phyloP scores from a whole-genome alignment of 495 filamentous ascomycete genomes.

The Chaetomidium leptoderma region DNA sequence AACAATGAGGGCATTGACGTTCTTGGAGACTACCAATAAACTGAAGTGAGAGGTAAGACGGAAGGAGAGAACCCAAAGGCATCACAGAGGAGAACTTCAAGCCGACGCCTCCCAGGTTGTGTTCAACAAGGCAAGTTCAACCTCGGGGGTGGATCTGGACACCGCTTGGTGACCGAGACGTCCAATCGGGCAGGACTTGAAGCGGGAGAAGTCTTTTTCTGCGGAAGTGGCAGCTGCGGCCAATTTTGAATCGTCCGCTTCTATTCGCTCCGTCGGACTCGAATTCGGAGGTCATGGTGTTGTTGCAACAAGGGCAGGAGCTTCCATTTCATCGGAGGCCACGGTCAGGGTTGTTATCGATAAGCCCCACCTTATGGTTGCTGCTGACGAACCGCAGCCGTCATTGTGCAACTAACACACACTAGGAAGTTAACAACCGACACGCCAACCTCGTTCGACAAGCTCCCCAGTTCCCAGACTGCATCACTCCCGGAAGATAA shows the following conservation, averaged over 20 bases:
- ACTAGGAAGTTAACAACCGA: background rate
- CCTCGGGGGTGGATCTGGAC: too few relatives aligned
- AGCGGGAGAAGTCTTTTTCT: too few relatives aligned
- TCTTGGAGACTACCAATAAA: too few relatives aligned
- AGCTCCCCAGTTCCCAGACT: background rate
- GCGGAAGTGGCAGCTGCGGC: too few relatives aligned
- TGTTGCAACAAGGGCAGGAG: too few relatives aligned
- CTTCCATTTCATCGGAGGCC: too few relatives aligned
- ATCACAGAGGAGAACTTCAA: background rate
- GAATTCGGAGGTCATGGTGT: too few relatives aligned
- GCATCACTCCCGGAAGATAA: background rate
- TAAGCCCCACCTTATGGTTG: background rate
- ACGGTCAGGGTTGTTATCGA: conserved; percentile 3
- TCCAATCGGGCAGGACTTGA: too few relatives aligned
- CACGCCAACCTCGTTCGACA: background rate
- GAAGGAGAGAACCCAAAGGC: background rate
- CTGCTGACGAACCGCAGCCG: background rate
- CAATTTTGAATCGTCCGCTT: too few relatives aligned
- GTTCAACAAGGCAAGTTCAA: too few relatives aligned
- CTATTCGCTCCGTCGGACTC: too few relatives aligned
- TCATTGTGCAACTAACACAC: background rate
- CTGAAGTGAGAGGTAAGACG: background rate
- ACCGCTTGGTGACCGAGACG: too few relatives aligned
- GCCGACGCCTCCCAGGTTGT: background rate
- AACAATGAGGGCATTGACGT: background rate